A percentile compares a stretch with the other conserved stretches of the same genome.
phyloP scores from a whole-genome alignment of 345 rosid species.

The Kernera saxatilis region DNA sequence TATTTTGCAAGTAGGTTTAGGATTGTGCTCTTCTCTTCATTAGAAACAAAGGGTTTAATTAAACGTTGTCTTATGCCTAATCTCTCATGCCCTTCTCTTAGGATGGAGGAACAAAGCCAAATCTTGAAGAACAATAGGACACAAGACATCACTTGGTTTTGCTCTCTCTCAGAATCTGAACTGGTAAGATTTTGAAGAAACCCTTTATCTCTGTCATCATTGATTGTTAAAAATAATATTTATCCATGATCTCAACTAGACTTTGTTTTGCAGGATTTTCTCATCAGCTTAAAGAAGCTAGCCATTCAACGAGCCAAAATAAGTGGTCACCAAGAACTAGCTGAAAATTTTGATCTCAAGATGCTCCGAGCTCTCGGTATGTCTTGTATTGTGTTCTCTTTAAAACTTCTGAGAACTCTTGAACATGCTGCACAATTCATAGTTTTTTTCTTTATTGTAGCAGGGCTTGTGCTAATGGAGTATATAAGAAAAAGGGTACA shows the following conservation, averaged over 20 bases:
- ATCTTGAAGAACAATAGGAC: constrained; percentile 32
- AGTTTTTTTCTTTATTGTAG: no score
- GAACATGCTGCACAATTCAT: neutral
- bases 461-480: constrained; percentile 29
- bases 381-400: constrained; percentile 5
- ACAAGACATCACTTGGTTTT: constrained; percentile 58
- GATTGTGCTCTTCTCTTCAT: neutral
- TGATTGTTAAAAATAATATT: neutral
- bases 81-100: neutral
- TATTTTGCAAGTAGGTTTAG: neutral
- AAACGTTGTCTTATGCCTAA: neutral
- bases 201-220: neutral
- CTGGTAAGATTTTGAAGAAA: constrained; percentile 33
- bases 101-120: constrained; percentile 32
- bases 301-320: constrained; percentile 45
- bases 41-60: no score
- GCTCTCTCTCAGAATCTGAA: constrained; percentile 60
- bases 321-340: constrained; percentile 48
- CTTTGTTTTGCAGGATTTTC: constrained; percentile 46
- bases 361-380: constrained; percentile 66
- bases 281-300: constrained; percentile 54
- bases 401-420: neutral
- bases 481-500: constrained; percentile 6
- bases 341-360: constrained; percentile 54
- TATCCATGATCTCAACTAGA: neutral